phyloP scores from a whole-genome alignment of 768 basidiomycete genomes.

The Tephrocybe sp. region DNA sequence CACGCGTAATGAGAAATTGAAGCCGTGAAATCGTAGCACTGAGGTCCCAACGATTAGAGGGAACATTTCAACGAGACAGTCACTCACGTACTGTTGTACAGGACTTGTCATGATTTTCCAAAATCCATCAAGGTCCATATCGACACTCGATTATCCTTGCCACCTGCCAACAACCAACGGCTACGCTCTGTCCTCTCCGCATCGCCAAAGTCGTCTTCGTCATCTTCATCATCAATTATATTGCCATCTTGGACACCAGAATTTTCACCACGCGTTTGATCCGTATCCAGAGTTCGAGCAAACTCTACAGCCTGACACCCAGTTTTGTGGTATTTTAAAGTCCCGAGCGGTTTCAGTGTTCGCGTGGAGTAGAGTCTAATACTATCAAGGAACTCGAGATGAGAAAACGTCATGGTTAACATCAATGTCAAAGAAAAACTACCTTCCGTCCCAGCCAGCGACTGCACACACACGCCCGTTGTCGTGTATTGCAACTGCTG shows the following conservation, averaged over 20 bases:
- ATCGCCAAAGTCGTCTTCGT: slow-evolving; percentile 41
- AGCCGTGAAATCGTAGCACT: too few relatives aligned
- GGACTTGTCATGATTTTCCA: slow-evolving; percentile 23
- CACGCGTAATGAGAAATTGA: too few relatives aligned
- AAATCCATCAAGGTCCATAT: slow-evolving; percentile 69
- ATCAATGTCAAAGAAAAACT: slow-evolving; percentile 30
- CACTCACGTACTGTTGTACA: slow-evolving; percentile 20
- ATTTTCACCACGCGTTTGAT: neutral
- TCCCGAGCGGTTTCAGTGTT: slow-evolving; percentile 79
- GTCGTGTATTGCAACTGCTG: slow-evolving; percentile 67
- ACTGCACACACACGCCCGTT: slow-evolving; percentile 81
- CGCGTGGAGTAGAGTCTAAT: slow-evolving; percentile 81
- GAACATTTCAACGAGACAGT: too few relatives aligned
- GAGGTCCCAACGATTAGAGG: too few relatives aligned
- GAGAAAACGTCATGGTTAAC: neutral
- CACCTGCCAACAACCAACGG: slow-evolving; percentile 65
- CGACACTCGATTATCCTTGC: slow-evolving; percentile 67
- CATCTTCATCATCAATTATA: slow-evolving; percentile 22
- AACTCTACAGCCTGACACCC: slow-evolving; percentile 77
- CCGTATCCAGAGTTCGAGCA: slow-evolving; percentile 32
- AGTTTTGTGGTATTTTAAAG: slow-evolving; percentile 77
- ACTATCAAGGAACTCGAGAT: slow-evolving; percentile 35
- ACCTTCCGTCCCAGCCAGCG: slow-evolving; percentile 96
- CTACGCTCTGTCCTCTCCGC: slow-evolving; percentile 42
- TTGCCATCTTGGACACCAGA: slow-evolving; percentile 26